Evolutionary conservation across 257 asterid genomes (phyloP).

Genomic region (Plectranthus barbatus): DNA sequence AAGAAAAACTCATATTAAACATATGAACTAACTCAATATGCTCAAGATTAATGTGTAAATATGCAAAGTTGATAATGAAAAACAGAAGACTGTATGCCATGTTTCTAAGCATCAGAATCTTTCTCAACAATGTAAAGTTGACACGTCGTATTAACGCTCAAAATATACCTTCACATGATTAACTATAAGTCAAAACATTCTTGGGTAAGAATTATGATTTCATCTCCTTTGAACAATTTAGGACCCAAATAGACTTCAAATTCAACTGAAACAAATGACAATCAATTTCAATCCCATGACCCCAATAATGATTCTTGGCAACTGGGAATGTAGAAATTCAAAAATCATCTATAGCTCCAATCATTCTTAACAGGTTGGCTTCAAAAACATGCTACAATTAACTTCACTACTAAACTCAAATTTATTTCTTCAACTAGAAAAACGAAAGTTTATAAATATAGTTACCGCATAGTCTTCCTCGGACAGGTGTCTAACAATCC

Average conservation of each 20-base stretch:
- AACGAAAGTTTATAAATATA: neutral
- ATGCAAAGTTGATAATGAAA: neutral
- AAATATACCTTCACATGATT: too few species aligned
- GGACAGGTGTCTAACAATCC: constrained; percentile 80
- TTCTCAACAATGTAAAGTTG: too few species aligned
- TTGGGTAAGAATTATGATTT: neutral
- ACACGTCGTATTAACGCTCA: too few species aligned
- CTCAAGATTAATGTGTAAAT: neutral
- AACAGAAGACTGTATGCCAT: neutral
- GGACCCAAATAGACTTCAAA: neutral
- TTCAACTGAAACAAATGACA: neutral
- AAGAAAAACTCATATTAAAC: neutral
- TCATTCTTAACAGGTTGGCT: too few species aligned
- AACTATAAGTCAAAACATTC: too few species aligned
- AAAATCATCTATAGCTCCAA: neutral
- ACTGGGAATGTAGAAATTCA: neutral
- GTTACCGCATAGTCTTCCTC: constrained; percentile 77
- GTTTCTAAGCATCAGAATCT: neutral
- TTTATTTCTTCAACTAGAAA: neutral
- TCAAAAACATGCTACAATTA: neutral
- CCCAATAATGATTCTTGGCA: neutral
- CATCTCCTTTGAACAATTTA: neutral
- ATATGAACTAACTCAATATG: neutral
- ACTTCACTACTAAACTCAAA: too few species aligned
- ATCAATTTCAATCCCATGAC: neutral